Conservation (phyloP, 257 asterid genomes). For the Vinca minor region DNA sequence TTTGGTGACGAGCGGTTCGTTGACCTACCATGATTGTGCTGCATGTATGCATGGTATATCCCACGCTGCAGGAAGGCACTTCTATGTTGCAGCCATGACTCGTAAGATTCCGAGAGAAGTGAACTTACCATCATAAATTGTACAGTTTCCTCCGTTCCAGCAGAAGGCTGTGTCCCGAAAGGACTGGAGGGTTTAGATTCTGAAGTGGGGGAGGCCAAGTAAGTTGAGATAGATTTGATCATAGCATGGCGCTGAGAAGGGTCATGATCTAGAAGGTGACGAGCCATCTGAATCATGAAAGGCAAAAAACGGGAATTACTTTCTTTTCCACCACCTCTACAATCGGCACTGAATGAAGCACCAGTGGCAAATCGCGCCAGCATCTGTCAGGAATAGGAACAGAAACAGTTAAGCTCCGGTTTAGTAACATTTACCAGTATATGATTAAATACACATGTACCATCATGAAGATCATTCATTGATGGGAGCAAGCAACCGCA, state of each 20-base stretch:
- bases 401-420: neutral
- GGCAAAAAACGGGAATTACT: slow-evolving; percentile 84
- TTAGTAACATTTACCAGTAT: neutral
- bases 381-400: slow-evolving; percentile 56
- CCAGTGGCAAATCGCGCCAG: slow-evolving; percentile 98
- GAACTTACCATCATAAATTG: slow-evolving; percentile 99
- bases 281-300: slow-evolving; percentile 94
- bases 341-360: slow-evolving; percentile 71
- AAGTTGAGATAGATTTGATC: slow-evolving; percentile 56
- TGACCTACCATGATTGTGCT: slow-evolving; percentile 57
- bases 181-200: slow-evolving; percentile 49
- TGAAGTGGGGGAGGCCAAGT: slow-evolving; percentile 47
- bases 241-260: slow-evolving; percentile 63
- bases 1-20: slow-evolving; percentile 31
- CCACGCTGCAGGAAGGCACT: slow-evolving; percentile 79
- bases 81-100: slow-evolving; percentile 88
- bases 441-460: neutral
- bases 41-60: slow-evolving; percentile 83
- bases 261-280: slow-evolving; percentile 75
- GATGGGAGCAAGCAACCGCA: neutral
- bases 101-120: slow-evolving; percentile 80
- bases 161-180: slow-evolving; percentile 46
- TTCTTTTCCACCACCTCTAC: slow-evolving; percentile 97
- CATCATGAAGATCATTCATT: neutral
- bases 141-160: slow-evolving; percentile 84